phyloP scores from a whole-genome alignment of 2,329 filamentous ascomycete genomes.

The Lasiodiplodia sp. region DNA sequence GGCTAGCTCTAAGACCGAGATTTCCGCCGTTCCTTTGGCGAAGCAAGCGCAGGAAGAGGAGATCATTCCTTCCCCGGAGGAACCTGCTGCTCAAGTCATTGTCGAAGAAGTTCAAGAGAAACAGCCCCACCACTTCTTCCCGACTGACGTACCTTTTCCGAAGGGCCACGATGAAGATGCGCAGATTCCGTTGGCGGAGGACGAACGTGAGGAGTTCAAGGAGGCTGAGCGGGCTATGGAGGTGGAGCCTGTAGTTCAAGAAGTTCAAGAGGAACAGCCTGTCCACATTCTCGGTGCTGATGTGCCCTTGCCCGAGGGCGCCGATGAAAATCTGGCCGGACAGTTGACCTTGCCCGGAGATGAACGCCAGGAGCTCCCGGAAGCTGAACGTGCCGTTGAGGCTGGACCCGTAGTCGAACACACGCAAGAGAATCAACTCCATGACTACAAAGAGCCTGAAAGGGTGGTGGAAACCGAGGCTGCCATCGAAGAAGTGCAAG shows the following conservation, averaged over 20 bases:
- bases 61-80: not conserved
- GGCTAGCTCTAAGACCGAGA: not conserved
- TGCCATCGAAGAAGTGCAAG: not conserved
- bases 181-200: not conserved
- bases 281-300: not conserved
- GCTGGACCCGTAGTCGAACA: not conserved
- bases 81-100: not conserved
- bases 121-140: not conserved
- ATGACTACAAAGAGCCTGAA: not conserved
- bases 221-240: constrained; percentile 8
- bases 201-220: not conserved
- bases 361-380: not conserved
- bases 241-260: not conserved
- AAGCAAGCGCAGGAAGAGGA: constrained; percentile 4
- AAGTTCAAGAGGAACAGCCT: not conserved
- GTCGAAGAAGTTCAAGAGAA: constrained; percentile 3
- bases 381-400: not conserved
- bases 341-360: not conserved
- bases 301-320: not conserved
- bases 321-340: not conserved
- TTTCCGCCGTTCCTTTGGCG: not conserved
- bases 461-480: not conserved
- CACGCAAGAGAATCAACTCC: not conserved
- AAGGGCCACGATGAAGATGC: not conserved
- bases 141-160: not conserved